Conservation (phyloP, 495 filamentous ascomycete genomes). For the Parmelia sp. region DNA sequence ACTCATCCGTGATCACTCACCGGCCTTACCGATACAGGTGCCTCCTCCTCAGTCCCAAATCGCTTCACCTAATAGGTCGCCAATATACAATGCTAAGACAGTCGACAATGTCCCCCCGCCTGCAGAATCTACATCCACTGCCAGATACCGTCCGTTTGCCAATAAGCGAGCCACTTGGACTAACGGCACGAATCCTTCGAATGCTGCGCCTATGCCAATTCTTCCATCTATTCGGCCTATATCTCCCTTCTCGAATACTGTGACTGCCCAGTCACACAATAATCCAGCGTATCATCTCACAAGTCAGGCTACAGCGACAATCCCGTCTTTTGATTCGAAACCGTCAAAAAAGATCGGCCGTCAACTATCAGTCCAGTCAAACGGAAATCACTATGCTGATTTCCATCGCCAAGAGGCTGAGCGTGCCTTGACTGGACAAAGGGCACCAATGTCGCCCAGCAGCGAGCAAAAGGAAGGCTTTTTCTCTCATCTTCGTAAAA, state of each 20-base stretch:
- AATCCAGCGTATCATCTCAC: constrained; percentile 36
- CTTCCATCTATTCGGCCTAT: constrained; percentile 93
- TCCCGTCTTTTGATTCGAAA: constrained; percentile 53
- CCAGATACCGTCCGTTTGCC: constrained; percentile 54
- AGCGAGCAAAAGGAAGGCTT: constrained; percentile 84
- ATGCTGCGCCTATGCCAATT: constrained; percentile 93
- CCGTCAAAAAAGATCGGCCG: constrained; percentile 87
- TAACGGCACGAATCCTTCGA: constrained; percentile 57
- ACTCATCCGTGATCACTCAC: constrained; percentile 62
- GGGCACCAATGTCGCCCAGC: constrained; percentile 55
- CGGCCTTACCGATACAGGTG: constrained; percentile 42
- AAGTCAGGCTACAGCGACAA: constrained; percentile 27
- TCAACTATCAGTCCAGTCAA: constrained; percentile 93
- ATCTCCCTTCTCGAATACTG: constrained; percentile 84
- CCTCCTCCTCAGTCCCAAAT: constrained; percentile 27
- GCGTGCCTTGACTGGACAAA: constrained; percentile 77
- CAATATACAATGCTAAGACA: constrained; percentile 51
- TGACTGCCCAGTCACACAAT: constrained; percentile 77
- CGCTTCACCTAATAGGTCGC: constrained; percentile 39
- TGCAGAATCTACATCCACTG: constrained; percentile 19
- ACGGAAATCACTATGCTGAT: constrained; percentile 82
- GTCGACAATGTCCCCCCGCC: constrained; percentile 29
- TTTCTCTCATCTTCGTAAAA: constrained; percentile 94
- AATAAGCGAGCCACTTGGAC: constrained; percentile 82
- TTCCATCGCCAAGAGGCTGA: constrained; percentile 87